Percentiles rank a stretch among this genome's conserved stretches.
Conservation (phyloP, 768 basidiomycete species). For the Leccinum truebloodii region DNA sequence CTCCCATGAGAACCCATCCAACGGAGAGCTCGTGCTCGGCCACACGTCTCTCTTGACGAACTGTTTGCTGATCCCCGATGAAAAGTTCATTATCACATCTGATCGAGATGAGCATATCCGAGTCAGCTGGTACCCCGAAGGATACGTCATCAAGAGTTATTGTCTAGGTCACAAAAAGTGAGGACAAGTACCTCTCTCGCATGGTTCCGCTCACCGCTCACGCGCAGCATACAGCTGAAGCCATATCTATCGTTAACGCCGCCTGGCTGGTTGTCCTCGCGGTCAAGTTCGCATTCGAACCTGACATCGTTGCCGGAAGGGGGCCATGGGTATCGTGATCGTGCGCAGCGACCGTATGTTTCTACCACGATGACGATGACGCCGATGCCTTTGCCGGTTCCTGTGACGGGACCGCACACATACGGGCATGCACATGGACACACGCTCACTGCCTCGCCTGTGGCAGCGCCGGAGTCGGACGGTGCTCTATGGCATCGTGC, state of each 20-base stretch:
- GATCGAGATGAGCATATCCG: conserved; percentile 97
- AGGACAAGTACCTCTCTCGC: conserved; percentile 23
- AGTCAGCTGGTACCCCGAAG: conserved; percentile 85
- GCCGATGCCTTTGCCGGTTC: conserved; percentile 1
- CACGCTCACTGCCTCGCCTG: conserved; percentile 5
- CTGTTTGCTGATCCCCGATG: conserved; percentile 66
- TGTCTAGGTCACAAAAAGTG: conserved; percentile 85
- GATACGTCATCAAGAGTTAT: conserved; percentile 82
- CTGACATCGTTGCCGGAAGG: conserved; percentile 16
- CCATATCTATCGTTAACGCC: conserved; percentile 51
- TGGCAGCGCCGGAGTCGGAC: conserved; percentile 24
- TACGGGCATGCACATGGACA: neutral
- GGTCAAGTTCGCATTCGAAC: conserved; percentile 37
- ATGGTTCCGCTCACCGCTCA: neutral
- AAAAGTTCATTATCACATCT: conserved; percentile 79
- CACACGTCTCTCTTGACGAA: conserved; percentile 85
- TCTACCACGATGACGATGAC: neutral
- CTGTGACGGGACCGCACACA: neutral
- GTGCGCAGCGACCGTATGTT: conserved; percentile 1
- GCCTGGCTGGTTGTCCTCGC: conserved; percentile 42
- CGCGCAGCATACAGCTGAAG: conserved; percentile 49
- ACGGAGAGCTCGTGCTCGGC: conserved; percentile 74
- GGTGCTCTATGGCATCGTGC: conserved; percentile 54
- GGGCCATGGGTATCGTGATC: neutral
- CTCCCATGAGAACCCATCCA: conserved; percentile 71